A percentile compares a stretch with the other conserved stretches of the same genome.
Evolutionary conservation across 768 basidiomycete genomes (phyloP).

Genomic region (Stropharia rugosoannulata): DNA sequence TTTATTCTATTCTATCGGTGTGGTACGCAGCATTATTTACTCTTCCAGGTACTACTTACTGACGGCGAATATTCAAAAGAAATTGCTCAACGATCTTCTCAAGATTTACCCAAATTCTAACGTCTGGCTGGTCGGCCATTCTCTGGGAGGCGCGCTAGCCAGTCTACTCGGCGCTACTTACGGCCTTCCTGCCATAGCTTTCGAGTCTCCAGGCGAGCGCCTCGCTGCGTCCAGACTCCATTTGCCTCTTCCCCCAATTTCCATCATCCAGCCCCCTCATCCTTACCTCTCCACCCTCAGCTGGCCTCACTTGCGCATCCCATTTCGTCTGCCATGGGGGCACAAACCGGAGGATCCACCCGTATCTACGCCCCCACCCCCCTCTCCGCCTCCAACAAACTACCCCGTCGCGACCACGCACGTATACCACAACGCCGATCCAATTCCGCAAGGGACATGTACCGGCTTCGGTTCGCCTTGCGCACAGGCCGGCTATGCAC

Average conservation of each 20-base stretch:
- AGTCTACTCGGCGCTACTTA: conserved; percentile 90
- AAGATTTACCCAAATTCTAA: conserved; percentile 79
- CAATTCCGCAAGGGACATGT: conserved; percentile 84
- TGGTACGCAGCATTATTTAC: conserved; percentile 48
- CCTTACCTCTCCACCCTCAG: conserved; percentile 6
- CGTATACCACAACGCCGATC: conserved; percentile 90
- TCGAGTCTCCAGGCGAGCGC: conserved; percentile 82
- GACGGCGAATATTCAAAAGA: conserved; percentile 38
- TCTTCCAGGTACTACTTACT: background rate
- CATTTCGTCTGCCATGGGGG: conserved; percentile 45
- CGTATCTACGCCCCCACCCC: conserved; percentile 9
- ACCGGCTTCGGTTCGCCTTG: conserved; percentile 77
- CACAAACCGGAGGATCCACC: conserved; percentile 21
- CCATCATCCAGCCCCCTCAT: conserved; percentile 37
- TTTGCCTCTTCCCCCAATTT: conserved; percentile 63
- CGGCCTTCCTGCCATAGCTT: conserved; percentile 87
- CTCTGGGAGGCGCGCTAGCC: conserved; percentile 88
- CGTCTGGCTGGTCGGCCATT: conserved; percentile 90
- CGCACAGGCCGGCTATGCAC: conserved; percentile 81
- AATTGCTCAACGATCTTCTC: conserved; percentile 84
- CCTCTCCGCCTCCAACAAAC: conserved; percentile 15
- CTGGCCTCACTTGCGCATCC: conserved; percentile 17
- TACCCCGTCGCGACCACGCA: conserved; percentile 59
- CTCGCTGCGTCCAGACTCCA: conserved; percentile 80
- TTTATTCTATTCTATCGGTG: conserved; percentile 89